phyloP scores from a whole-genome alignment of 1,139 yeast species.

The Geotrichum reessii region DNA sequence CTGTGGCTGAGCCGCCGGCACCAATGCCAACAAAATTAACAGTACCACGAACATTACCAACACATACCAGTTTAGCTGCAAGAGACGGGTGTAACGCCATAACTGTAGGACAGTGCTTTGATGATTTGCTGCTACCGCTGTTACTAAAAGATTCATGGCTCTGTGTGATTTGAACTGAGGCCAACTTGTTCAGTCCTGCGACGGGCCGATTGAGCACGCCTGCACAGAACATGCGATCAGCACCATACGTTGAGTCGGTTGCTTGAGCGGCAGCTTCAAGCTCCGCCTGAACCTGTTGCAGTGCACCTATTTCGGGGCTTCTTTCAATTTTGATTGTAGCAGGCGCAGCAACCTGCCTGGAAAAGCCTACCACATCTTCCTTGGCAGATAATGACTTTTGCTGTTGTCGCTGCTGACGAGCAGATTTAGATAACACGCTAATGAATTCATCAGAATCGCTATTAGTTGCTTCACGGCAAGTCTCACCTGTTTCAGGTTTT shows the following conservation, averaged over 20 bases:
- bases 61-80: slow-evolving; percentile 2
- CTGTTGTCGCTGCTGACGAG: not conserved
- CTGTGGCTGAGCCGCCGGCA: not conserved
- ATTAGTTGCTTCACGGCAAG: not conserved
- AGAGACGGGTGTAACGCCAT: slow-evolving; percentile 6
- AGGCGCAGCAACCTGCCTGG: not conserved
- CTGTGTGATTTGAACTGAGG: not conserved
- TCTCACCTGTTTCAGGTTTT: not conserved
- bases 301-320: not conserved
- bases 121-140: not conserved
- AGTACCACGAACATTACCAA: slow-evolving; percentile 7
- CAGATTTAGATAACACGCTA: not conserved
- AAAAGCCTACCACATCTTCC: not conserved
- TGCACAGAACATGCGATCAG: not conserved
- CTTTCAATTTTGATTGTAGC: not conserved
- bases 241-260: not conserved
- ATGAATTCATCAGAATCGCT: not conserved
- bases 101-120: not conserved
- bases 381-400: not conserved
- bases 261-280: not conserved
- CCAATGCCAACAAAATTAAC: not conserved
- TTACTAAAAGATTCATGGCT: not conserved
- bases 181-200: not conserved
- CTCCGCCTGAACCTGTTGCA: not conserved
- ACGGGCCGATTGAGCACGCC: not conserved